phyloP scores from a whole-genome alignment of 106 monocot species.

The Allium fistulosum region DNA sequence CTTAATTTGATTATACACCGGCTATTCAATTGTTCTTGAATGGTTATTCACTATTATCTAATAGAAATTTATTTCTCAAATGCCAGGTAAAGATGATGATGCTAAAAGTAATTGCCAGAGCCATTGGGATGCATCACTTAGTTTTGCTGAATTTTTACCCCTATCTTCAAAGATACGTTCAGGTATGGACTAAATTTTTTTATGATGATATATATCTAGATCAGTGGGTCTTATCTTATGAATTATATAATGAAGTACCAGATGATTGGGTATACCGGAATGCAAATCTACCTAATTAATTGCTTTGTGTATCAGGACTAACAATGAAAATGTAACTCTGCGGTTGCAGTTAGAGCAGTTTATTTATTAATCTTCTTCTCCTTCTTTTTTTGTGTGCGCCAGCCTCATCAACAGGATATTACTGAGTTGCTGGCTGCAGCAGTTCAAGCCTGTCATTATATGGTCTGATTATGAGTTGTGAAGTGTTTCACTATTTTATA shows the following conservation, averaged over 20 bases:
- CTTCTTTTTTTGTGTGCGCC: conserved; percentile 14
- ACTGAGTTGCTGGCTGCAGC: conserved; percentile 88
- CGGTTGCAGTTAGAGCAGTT: no score
- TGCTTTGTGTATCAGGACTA: no score
- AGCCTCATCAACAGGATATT: conserved; percentile 97
- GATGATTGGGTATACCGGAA: no score
- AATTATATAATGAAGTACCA: no score
- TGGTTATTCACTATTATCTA: background rate
- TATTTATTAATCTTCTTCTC: background rate
- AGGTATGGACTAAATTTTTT: conserved; percentile 29
- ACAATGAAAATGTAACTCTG: no score
- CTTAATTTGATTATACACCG: background rate
- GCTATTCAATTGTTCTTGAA: background rate
- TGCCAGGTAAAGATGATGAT: conserved; percentile 94
- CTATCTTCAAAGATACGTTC: conserved; percentile 84
- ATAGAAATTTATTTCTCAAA: conserved; percentile 12
- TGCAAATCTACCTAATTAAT: no score
- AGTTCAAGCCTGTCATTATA: conserved; percentile 94
- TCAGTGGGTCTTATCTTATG: no score
- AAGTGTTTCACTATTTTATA: background rate
- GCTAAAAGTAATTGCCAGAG: conserved; percentile 82
- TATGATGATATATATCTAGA: no score
- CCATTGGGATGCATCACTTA: conserved; percentile 75
- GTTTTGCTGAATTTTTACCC: conserved; percentile 85
- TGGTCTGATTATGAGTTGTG: conserved; percentile 31